phyloP scores from a whole-genome alignment of 2,329 filamentous ascomycete genomes.

The Xylariaceae sp. region DNA sequence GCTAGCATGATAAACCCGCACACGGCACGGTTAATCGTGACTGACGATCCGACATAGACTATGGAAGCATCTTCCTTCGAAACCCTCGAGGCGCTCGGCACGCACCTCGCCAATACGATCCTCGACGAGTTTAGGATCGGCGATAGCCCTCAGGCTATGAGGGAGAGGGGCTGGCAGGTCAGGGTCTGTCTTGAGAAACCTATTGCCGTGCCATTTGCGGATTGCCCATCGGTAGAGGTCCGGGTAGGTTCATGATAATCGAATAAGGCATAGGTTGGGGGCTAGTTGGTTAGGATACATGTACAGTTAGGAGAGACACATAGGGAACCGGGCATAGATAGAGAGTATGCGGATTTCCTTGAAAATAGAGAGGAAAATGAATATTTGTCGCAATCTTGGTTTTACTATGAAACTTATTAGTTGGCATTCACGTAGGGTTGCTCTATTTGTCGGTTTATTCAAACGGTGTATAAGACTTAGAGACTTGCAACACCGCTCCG shows the following conservation, averaged over 20 bases:
- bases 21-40: neutral
- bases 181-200: conserved; percentile 73
- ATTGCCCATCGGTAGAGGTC: conserved; percentile 73
- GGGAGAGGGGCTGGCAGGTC: conserved; percentile 57
- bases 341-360: neutral
- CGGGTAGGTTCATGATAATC: conserved; percentile 38
- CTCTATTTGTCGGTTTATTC: too few relatives aligned
- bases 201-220: conserved; percentile 74
- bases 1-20: neutral
- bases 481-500: neutral
- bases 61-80: conserved; percentile 65
- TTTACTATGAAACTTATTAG: neutral
- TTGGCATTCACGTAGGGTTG: neutral
- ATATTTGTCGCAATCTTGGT: neutral
- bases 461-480: too few relatives aligned
- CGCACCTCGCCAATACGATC: conserved; percentile 54
- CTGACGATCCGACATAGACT: conserved; percentile 45
- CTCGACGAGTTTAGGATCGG: conserved; percentile 50
- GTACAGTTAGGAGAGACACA: neutral
- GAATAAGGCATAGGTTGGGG: neutral
- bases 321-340: neutral
- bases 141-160: conserved; percentile 44
- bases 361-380: too few relatives aligned
- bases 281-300: neutral
- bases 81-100: conserved; percentile 67